A percentile compares a stretch with the other conserved stretches of the same genome.
These are phyloP conservation scores for Aspergillus affinis DNA, from an alignment of 495 filamentous ascomycete species.

Conservation along the genomic window DNA sequence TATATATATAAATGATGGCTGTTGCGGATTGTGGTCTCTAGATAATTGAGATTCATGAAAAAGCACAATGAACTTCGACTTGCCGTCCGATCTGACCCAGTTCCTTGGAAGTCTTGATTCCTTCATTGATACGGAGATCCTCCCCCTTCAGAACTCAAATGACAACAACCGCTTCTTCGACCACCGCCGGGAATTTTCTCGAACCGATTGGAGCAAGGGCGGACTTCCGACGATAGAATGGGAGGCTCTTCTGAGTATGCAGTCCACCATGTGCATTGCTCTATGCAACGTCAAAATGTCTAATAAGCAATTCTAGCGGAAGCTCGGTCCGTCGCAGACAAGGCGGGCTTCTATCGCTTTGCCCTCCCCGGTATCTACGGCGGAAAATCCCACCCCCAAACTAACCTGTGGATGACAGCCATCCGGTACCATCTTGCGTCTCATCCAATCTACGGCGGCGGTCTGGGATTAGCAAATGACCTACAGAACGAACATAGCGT, in stretches of 20 bases:
- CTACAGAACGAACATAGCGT: constrained; percentile 60
- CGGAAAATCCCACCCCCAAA: constrained; percentile 43
- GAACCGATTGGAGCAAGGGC: constrained; percentile 53
- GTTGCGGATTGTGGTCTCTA: background rate
- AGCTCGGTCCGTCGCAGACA: constrained; percentile 46
- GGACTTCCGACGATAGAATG: constrained; percentile 56
- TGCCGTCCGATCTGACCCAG: constrained; percentile 46
- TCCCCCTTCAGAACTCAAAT: constrained; percentile 48
- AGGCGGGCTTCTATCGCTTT: constrained; percentile 57
- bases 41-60: background rate
- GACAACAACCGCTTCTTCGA: constrained; percentile 64
- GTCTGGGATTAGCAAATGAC: constrained; percentile 59
- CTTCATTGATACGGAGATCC: constrained; percentile 54
- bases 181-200: constrained; percentile 55
- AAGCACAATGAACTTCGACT: constrained; percentile 54
- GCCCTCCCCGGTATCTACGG: constrained; percentile 54
- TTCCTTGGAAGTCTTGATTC: constrained; percentile 49
- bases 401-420: constrained; percentile 60
- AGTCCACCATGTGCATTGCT: background rate
- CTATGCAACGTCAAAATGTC: background rate
- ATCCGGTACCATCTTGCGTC: constrained; percentile 57
- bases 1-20: background rate
- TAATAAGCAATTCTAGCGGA: constrained; percentile 20
- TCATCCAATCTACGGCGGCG: constrained; percentile 42
- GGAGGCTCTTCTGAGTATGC: constrained; percentile 46